Base-by-base conservation (phyloP, 2,329 filamentous ascomycete species). In the Aspergillus niger region DNA sequence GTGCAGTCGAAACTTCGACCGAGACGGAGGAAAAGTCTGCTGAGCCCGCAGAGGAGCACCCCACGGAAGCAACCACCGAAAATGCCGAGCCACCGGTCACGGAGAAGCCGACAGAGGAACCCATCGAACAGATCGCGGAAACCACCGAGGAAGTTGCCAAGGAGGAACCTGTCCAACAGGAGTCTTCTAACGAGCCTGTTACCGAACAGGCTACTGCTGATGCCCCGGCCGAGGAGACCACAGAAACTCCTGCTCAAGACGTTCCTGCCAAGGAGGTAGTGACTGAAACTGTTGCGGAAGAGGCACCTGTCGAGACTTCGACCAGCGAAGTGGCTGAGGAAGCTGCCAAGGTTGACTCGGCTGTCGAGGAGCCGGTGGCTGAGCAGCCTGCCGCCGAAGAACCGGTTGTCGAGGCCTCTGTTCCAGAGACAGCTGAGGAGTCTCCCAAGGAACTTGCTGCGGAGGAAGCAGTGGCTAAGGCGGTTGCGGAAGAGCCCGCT, bases 91-190 rank as follows among this genome's bases (percentile, higher is more conserved):
- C 62, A 13, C 26, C 54, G 24, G 30, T 51, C 8, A 41, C 28
- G 5, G 63, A 67, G 15, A 44, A 39, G 32, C 49, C 55, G 5
- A 39, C 24, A 54, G 65, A 57, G 24, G 58, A 59, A 38, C 11
- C 47, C 26, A 47, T 52, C 15, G 41, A 44, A 3, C 41, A 44
- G 41, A 20, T 13, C 13, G 13, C 41, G 41, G 41, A 44, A 44
- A 7, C 41, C 26, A 49, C 52, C 1, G 64, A 67, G 36, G 55
- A 63, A 56, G 38, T 60, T 8, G 38, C 58, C 15, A 54, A 53
- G 28, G 63, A 68, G n/a, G 57, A 65, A 24, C 20, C 57, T 44
- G 51, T 43, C 24, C 49, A 62, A 20, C 52, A 63, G 17, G 28
- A 54, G 22, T 20, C 24, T 8, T 50, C 36, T 8, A 53, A 61